These are phyloP conservation scores for Geosmithia morbida DNA, from an alignment of 2,329 filamentous ascomycete species.

Conservation along the genomic window DNA sequence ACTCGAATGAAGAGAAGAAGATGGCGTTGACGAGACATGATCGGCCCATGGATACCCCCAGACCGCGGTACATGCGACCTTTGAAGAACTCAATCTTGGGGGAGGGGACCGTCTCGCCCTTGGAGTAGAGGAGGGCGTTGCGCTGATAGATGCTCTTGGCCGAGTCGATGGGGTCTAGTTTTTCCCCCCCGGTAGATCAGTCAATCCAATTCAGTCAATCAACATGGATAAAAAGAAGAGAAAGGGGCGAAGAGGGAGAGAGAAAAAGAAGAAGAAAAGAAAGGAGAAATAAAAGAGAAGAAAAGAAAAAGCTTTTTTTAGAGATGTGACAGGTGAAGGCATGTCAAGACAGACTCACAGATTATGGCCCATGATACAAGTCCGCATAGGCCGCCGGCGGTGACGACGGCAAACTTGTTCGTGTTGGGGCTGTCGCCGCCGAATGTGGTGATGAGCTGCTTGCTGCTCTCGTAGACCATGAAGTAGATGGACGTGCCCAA, in stretches of 20 bases:
- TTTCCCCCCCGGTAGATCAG: too few species aligned
- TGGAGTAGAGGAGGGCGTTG: conserved; percentile 57
- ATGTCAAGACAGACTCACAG: conserved; percentile 36
- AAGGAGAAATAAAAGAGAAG: background rate
- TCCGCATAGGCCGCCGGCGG: conserved; percentile 68
- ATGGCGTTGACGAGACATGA: conserved; percentile 77
- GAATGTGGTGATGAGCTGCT: conserved; percentile 66
- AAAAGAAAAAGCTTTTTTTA: too few species aligned
- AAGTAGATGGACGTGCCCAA: conserved; percentile 78
- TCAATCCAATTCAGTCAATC: too few species aligned
- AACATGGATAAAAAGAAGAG: background rate
- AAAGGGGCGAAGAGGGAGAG: background rate
- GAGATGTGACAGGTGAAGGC: background rate
- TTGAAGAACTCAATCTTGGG: conserved; percentile 70
- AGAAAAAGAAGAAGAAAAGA: background rate
- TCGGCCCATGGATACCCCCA: conserved; percentile 70
- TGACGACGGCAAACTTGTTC: conserved; percentile 63
- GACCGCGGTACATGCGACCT: conserved; percentile 65
- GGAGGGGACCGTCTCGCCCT: conserved; percentile 46
- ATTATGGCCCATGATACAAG: conserved; percentile 71
- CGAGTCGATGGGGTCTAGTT: conserved; percentile 65
- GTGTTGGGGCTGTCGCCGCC: conserved; percentile 59
- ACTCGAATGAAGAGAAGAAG: conserved; percentile 81
- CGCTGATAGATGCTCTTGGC: conserved; percentile 79
- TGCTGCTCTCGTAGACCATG: conserved; percentile 76